A percentile compares a stretch with the other conserved stretches of the same genome.
Conservation (phyloP, 164 flowering plant genomes). For the Chimonanthus salicifolius region DNA sequence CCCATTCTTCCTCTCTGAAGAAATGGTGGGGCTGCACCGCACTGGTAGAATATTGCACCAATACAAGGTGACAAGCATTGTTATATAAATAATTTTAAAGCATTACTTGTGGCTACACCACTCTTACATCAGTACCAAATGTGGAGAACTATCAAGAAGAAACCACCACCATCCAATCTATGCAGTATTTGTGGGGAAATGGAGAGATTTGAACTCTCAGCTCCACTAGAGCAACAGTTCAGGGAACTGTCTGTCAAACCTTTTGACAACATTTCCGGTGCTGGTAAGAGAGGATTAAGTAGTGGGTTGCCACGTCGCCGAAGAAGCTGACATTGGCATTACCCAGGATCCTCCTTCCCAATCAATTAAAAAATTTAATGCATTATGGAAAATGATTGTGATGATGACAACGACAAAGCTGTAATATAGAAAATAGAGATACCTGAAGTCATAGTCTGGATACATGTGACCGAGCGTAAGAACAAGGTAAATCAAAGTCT, state of each 20-base stretch:
- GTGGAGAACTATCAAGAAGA: conserved; percentile 1
- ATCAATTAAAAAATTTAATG: neutral
- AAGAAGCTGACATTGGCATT: conserved; percentile 93
- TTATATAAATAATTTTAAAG: conserved; percentile 14
- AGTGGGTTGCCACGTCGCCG: conserved; percentile 93
- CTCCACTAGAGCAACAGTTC: conserved; percentile 92
- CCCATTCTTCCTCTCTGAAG: conserved; percentile 86
- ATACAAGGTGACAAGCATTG: conserved; percentile 25
- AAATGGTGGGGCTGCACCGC: conserved; percentile 86
- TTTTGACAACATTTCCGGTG: conserved; percentile 94
- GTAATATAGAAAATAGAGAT: conserved; percentile 28
- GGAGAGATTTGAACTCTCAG: conserved; percentile 99
- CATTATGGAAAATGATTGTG: too few relatives aligned
- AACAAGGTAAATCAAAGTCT: conserved; percentile 81
- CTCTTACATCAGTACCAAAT: conserved; percentile 6
- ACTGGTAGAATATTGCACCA: conserved; percentile 38
- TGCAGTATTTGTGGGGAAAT: conserved; percentile 57
- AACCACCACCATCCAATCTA: neutral
- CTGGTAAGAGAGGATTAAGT: conserved; percentile 41
- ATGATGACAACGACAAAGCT: too few relatives aligned
- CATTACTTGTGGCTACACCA: neutral
- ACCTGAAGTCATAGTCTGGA: conserved; percentile 99
- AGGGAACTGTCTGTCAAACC: conserved; percentile 94
- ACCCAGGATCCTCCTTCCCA: conserved; percentile 77
- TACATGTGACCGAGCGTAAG: conserved; percentile 86